A percentile compares a stretch with the other conserved stretches of the same genome.
These are phyloP conservation scores for Gamsiella multidivaricata DNA, from an alignment of 192 early-diverging fungal species.

Conservation along the genomic window DNA sequence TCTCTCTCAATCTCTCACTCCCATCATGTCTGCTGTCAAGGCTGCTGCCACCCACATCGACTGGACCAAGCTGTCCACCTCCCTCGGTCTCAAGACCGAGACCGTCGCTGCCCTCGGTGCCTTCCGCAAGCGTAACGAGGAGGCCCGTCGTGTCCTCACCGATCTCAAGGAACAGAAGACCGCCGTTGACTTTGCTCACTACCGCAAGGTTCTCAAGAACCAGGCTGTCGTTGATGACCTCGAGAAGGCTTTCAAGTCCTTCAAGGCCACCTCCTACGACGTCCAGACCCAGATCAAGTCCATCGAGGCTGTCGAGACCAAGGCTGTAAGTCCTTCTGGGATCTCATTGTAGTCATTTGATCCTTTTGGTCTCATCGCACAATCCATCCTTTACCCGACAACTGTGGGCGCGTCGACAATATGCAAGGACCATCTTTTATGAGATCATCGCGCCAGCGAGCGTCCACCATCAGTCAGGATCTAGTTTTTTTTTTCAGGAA, in stretches of 20 bases:
- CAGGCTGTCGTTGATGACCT: slow-evolving; percentile 88
- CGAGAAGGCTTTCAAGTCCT: slow-evolving; percentile 84
- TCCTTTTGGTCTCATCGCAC: too few relatives aligned
- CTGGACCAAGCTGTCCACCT: slow-evolving; percentile 88
- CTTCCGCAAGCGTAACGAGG: slow-evolving; percentile 96
- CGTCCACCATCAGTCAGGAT: too few relatives aligned
- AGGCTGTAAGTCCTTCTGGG: slow-evolving; percentile 69
- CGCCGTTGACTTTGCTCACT: slow-evolving; percentile 89
- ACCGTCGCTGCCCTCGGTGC: slow-evolving; percentile 85
- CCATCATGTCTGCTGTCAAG: slow-evolving; percentile 52
- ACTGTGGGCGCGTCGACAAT: not conserved
- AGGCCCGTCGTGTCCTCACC: slow-evolving; percentile 83
- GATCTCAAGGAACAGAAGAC: slow-evolving; percentile 88
- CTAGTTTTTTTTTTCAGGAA: too few relatives aligned
- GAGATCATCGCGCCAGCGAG: too few relatives aligned
- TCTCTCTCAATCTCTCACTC: not conserved
- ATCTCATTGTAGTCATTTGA: too few relatives aligned
- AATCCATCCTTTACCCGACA: not conserved
- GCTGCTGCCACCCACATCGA: slow-evolving; percentile 79
- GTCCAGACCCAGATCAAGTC: slow-evolving; percentile 86
- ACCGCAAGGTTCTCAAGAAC: slow-evolving; percentile 91
- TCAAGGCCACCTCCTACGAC: slow-evolving; percentile 87
- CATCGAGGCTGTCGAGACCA: slow-evolving; percentile 80
- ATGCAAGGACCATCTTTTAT: too few relatives aligned
- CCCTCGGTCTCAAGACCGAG: slow-evolving; percentile 86